Evolutionary conservation across 345 rosid genomes (phyloP), one percentile per base, ranked within the genome.

Genomic region (Dipteronia sinensis): DNA sequence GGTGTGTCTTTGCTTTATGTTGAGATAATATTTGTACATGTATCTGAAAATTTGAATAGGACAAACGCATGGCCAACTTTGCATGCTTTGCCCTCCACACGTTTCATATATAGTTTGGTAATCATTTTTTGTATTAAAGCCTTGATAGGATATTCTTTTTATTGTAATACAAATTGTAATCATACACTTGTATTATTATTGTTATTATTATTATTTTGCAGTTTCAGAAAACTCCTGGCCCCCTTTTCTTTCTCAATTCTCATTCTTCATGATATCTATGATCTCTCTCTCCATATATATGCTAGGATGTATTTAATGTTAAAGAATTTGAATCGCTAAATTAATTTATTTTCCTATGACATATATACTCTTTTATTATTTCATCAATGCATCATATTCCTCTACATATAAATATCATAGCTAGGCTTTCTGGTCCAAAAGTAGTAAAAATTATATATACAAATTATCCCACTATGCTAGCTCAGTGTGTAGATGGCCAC

Each of bases 71-170:
- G 79, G 76, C 63, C 83, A 71, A 71, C 46, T 71, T 27, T 73
- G 53, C 69, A 76, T 46, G 73, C 76, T 46, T 74, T 71, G 76
- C 68, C 29, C 76, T 80, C 71, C 75, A 44, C 67, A 71, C 22
- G n/a, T 53, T 51, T 29, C 20, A 71, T 8, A 29, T 25, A 27
- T 64, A 65, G 58, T 29, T 65, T 38, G 13, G 20, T 65, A 47
- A 72, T 46, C 56, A 46, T 46, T 47, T 19, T 12, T 7, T 16
- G 42, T 22, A 23, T 46, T 9, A 77, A 67, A 38, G 64, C 53
- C 53, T 67, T 27, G 77, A 51, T 68, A 61, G 38, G 71, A 76
- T 68, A 68, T 81, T 81, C 76, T 42, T 69, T 73, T 74, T 81
- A 81, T 69, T 68, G 72, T 65, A 74, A 3, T 11, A 56, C 71